phyloP scores from a whole-genome alignment of 2,329 filamentous ascomycete species.

The Trichoderma breve region DNA sequence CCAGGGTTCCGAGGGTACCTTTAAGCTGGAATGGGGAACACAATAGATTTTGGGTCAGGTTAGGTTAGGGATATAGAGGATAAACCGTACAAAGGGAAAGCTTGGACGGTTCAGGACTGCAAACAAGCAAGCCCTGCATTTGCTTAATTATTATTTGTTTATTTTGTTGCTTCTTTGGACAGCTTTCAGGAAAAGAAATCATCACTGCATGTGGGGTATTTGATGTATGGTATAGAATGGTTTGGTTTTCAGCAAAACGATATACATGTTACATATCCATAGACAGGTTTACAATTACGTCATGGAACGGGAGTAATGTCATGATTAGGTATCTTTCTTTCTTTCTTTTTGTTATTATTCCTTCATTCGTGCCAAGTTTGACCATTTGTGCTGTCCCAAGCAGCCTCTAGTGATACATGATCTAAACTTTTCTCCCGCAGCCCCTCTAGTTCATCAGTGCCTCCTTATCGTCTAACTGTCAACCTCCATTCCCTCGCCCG shows the following conservation, averaged over 20 bases:
- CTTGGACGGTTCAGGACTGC: background rate
- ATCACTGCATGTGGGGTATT: background rate
- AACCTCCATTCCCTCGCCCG: conserved; percentile 34
- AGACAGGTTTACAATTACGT: conserved; percentile 16
- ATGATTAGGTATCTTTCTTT: conserved; percentile 20
- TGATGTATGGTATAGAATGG: conserved; percentile 5
- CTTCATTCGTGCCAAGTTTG: conserved; percentile 15
- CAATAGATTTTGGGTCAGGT: conserved; percentile 48
- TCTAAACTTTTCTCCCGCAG: conserved; percentile 29
- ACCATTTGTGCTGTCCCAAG: conserved; percentile 26
- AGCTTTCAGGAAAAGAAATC: background rate
- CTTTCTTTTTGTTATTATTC: conserved; percentile 11
- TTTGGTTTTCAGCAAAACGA: background rate
- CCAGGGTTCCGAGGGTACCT: conserved; percentile 69
- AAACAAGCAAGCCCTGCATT: background rate
- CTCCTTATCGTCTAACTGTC: conserved; percentile 33
- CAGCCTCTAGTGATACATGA: conserved; percentile 39
- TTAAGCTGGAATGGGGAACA: conserved; percentile 78
- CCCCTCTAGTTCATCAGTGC: conserved; percentile 21
- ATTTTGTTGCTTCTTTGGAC: background rate
- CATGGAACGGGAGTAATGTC: conserved; percentile 14
- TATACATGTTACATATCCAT: background rate
- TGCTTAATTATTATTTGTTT: background rate
- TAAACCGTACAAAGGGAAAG: background rate
- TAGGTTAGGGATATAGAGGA: background rate